A percentile compares a stretch with the other conserved stretches of the same genome.
Conservation (phyloP, 371 early-diverging fungal genomes). For the Apophysomyces variabilis region DNA sequence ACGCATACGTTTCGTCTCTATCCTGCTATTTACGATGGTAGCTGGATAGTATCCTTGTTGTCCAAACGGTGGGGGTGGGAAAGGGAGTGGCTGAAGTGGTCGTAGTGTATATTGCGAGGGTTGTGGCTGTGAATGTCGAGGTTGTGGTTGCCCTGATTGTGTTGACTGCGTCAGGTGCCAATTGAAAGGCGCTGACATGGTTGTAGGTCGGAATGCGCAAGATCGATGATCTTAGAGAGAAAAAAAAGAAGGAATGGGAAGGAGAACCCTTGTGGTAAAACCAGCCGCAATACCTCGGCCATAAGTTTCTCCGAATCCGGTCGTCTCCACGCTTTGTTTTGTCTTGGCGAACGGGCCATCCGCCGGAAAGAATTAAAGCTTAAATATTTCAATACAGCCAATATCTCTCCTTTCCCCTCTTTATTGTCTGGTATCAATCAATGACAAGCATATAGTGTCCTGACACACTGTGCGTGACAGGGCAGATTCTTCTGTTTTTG, state of each 20-base stretch:
- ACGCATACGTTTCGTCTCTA: slow-evolving; percentile 12
- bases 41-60: not conserved
- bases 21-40: not conserved
- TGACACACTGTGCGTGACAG: too few relatives aligned
- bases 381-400: too few relatives aligned
- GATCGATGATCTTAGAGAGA: too few relatives aligned
- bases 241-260: not conserved
- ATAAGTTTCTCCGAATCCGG: too few relatives aligned
- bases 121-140: not conserved
- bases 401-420: too few relatives aligned
- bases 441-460: too few relatives aligned
- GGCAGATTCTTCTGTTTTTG: too few relatives aligned
- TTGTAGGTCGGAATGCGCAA: not conserved
- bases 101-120: not conserved
- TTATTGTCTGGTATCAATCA: too few relatives aligned
- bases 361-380: too few relatives aligned
- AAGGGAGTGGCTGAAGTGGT: not conserved
- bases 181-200: not conserved
- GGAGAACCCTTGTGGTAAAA: not conserved
- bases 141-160: not conserved
- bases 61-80: not conserved
- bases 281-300: not conserved
- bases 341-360: not conserved
- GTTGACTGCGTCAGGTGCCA: not conserved
- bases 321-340: not conserved